Evolutionary conservation across 805 yeast genomes (phyloP).

Genomic region (Allodekkera sacchari): DNA sequence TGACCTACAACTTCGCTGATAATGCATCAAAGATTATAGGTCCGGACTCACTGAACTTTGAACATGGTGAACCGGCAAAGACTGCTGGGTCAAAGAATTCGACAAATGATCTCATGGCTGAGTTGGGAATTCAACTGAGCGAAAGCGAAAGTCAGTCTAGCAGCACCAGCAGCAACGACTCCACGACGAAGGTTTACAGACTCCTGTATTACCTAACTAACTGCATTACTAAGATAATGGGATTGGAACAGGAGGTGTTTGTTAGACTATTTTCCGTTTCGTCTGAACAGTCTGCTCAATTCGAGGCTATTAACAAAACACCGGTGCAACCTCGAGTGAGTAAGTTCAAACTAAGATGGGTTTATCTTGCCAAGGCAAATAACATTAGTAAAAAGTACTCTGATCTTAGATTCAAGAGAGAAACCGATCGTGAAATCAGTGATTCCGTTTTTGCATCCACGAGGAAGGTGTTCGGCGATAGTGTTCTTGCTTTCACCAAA

Average conservation of each 20-base stretch:
- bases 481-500: slow-evolving; percentile 23
- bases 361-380: slow-evolving; percentile 9
- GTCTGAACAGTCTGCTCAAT: slow-evolving; percentile 28
- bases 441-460: slow-evolving; percentile 21
- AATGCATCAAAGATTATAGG: slow-evolving; percentile 15
- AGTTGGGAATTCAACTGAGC: slow-evolving; percentile 19
- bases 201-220: neutral
- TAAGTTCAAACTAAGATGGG: slow-evolving; percentile 7
- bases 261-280: slow-evolving; percentile 36
- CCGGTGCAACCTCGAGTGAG: slow-evolving; percentile 17
- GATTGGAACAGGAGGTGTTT: slow-evolving; percentile 41
- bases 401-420: too few species aligned
- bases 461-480: slow-evolving; percentile 21
- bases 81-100: slow-evolving; percentile 6
- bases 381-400: too few species aligned
- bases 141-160: too few species aligned
- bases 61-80: slow-evolving; percentile 7
- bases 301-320: slow-evolving; percentile 34
- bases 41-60: too few species aligned
- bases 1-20: slow-evolving; percentile 14
- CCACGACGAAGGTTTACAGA: neutral
- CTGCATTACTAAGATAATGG: slow-evolving; percentile 6
- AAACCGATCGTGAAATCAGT: slow-evolving; percentile 23
- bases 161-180: neutral
- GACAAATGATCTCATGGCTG: slow-evolving; percentile 17